These are phyloP conservation scores for Diaporthe citrichinensis DNA, from an alignment of 2,329 filamentous ascomycete genomes.

Conservation along the genomic window DNA sequence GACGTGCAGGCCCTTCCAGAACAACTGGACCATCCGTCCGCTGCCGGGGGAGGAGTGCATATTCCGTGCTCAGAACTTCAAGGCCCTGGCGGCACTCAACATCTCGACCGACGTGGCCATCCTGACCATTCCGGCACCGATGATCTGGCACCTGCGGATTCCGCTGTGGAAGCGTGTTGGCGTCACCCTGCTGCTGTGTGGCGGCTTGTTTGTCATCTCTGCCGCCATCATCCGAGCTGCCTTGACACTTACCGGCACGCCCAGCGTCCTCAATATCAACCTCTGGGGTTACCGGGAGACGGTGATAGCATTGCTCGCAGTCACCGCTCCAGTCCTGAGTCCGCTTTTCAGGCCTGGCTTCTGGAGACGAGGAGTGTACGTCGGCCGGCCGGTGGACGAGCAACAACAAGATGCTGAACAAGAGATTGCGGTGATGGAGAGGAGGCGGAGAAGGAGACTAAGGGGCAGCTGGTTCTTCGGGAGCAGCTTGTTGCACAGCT, in stretches of 20 bases:
- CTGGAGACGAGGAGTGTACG: background rate
- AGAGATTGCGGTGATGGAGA: conserved; percentile 13
- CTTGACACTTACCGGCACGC: conserved; percentile 42
- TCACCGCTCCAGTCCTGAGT: conserved; percentile 7
- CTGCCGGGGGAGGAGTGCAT: conserved; percentile 28
- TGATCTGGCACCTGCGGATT: conserved; percentile 17
- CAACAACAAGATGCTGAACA: conserved; percentile 9
- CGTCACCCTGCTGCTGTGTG: conserved; percentile 44
- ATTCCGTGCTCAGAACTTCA: conserved; percentile 34
- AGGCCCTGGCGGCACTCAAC: conserved; percentile 27
- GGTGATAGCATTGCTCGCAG: conserved; percentile 38
- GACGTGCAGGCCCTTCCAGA: background rate
- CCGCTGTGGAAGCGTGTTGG: conserved; percentile 35
- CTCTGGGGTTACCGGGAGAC: conserved; percentile 43
- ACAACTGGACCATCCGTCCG: conserved; percentile 15
- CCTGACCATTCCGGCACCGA: conserved; percentile 3
- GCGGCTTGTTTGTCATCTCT: conserved; percentile 47
- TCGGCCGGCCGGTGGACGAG: background rate
- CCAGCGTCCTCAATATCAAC: conserved; percentile 47
- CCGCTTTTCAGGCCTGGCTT: background rate
- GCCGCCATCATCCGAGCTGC: conserved; percentile 46
- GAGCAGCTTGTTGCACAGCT: conserved; percentile 15
- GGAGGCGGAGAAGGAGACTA: background rate
- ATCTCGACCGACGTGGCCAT: conserved; percentile 29
- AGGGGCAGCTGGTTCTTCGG: conserved; percentile 14